A percentile compares a stretch with the other conserved stretches of the same genome.
These are phyloP conservation scores for Diutina neorugosa DNA, from an alignment of 1,139 yeast genomes.

Conservation along the genomic window DNA sequence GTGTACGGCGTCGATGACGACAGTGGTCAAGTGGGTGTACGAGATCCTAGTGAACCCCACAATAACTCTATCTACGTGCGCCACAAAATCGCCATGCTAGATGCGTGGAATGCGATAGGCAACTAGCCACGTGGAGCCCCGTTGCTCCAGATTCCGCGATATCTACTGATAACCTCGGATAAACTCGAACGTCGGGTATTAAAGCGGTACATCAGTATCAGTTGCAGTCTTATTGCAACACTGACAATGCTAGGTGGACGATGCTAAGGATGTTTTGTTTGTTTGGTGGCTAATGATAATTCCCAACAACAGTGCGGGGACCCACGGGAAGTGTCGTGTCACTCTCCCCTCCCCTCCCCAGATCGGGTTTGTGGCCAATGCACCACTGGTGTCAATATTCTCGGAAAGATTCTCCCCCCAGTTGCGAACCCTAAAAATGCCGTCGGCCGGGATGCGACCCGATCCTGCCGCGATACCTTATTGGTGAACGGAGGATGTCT, in stretches of 20 bases:
- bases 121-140: not conserved
- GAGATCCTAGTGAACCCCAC: not conserved
- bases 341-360: too few species aligned
- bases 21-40: not conserved
- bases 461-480: not conserved
- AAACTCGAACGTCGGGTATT: too few species aligned
- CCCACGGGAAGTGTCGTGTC: too few species aligned
- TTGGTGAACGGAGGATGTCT: not conserved
- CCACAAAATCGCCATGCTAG: not conserved
- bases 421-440: not conserved
- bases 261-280: too few species aligned
- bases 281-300: too few species aligned
- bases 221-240: too few species aligned
- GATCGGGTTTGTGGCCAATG: not conserved
- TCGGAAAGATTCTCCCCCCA: not conserved
- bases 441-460: not conserved
- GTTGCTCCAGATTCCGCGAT: not conserved
- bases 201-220: too few species aligned
- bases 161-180: too few species aligned
- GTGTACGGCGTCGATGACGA: not conserved
- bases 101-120: not conserved
- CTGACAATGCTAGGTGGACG: too few species aligned
- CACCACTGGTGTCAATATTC: not conserved
- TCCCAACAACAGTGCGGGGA: too few species aligned
- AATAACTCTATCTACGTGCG: not conserved